A percentile compares a stretch with the other conserved stretches of the same genome.
Conservation (phyloP, 192 early-diverging fungal species). For the Podila epicladia region DNA sequence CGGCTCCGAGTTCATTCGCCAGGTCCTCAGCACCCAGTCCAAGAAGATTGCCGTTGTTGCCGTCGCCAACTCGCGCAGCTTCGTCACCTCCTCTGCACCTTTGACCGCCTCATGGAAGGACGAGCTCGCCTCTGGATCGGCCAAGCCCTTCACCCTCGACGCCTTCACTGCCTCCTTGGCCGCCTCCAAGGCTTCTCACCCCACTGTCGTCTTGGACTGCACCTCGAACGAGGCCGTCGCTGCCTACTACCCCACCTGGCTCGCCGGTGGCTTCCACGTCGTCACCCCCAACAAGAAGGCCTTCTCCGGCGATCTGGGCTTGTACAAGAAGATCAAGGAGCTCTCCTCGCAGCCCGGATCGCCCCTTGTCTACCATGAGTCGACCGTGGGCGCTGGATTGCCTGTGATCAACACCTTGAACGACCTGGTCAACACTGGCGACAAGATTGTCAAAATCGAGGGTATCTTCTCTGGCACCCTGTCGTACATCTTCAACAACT, state of each 20-base stretch:
- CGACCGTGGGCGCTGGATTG: constrained; percentile 97
- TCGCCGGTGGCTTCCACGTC: constrained; percentile 80
- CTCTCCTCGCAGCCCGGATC: constrained; percentile 53
- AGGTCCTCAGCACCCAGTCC: constrained; percentile 68
- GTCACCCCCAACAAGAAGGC: constrained; percentile 99
- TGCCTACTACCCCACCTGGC: constrained; percentile 83
- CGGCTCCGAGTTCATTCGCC: constrained; percentile 88
- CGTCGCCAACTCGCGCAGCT: constrained; percentile 82
- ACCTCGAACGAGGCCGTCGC: constrained; percentile 88
- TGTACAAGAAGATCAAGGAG: constrained; percentile 81
- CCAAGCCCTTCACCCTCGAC: constrained; percentile 52
- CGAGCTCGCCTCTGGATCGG: constrained; percentile 31
- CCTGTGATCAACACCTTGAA: constrained; percentile 92
- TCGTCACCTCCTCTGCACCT: constrained; percentile 60
- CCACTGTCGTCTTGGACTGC: constrained; percentile 89
- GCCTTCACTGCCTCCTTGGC: constrained; percentile 65
- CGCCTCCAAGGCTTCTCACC: constrained; percentile 53
- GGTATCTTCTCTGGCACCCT: constrained; percentile 98
- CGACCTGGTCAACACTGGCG: constrained; percentile 92
- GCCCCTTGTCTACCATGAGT: constrained; percentile 88
- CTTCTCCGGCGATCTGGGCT: constrained; percentile 77
- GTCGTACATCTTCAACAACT: constrained; percentile 98
- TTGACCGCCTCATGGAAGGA: constrained; percentile 63
- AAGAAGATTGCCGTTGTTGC: constrained; percentile 77
- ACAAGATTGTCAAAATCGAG: constrained; percentile 92